Conservation (phyloP, 2,329 filamentous ascomycete genomes). For the Colletotrichum endophyticum region DNA sequence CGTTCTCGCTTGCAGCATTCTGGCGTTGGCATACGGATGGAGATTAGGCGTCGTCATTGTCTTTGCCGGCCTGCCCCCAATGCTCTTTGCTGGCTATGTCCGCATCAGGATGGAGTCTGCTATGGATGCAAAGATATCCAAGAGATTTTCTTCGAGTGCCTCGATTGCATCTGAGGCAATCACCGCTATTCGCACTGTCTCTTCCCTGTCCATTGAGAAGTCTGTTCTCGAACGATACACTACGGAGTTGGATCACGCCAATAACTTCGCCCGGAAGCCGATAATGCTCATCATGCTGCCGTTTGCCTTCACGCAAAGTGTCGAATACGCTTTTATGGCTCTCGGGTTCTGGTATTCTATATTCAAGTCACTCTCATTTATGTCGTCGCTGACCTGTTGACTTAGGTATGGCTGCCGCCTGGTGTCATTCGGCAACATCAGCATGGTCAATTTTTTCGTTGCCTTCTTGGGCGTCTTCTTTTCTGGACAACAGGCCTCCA, state of each 20-base stretch:
- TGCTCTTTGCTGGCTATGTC: conserved; percentile 39
- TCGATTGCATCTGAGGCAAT: conserved; percentile 47
- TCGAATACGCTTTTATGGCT: conserved; percentile 42
- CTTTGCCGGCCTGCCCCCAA: conserved; percentile 42
- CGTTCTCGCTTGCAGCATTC: conserved; percentile 40
- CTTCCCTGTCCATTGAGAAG: conserved; percentile 45
- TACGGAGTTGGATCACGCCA: conserved; percentile 32
- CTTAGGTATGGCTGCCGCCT: conserved; percentile 39
- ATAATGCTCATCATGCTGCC: conserved; percentile 37
- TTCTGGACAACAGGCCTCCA: conserved; percentile 43
- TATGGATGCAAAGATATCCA: conserved; percentile 40
- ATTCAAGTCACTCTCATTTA: not conserved
- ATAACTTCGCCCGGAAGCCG: conserved; percentile 30
- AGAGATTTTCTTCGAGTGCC: conserved; percentile 38
- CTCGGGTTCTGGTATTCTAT: conserved; percentile 41
- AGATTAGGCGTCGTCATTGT: conserved; percentile 53
- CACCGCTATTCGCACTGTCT: conserved; percentile 44
- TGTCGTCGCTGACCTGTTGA: not conserved
- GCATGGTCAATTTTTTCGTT: conserved; percentile 48
- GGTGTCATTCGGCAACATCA: conserved; percentile 40
- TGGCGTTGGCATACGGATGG: conserved; percentile 51
- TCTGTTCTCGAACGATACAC: conserved; percentile 33
- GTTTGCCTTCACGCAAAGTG: conserved; percentile 40
- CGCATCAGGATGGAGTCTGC: conserved; percentile 44
- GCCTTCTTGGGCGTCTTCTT: conserved; percentile 57